Base-by-base conservation (phyloP, 164 flowering plant genomes). In the Nelumbo lutea region DNA sequence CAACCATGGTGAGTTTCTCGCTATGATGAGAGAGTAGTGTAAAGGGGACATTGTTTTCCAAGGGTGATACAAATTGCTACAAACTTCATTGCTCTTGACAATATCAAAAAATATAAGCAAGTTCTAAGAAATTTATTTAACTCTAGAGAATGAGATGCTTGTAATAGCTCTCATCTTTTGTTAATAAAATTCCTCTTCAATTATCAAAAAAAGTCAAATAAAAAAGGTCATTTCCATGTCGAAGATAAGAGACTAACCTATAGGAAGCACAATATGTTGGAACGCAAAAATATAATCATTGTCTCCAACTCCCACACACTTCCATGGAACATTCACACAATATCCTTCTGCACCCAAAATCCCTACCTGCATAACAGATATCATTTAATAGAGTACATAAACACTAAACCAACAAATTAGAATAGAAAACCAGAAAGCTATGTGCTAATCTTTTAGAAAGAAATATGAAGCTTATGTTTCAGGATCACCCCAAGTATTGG, bases 321-420 rank as follows among this genome's bases (percentile, higher is more conserved):
- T 90, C 98, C 98, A 95, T 27, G 97, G 98, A 75, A 95, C 62
- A 85, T 95, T 95, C 52, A 95, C 96, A 75, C 89, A 95, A 61
- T 84, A 90, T 13, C 98, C 98, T 85, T 91, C 95, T 15, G 95
- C 98, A 55, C 95, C 98, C 76, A 68, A 74, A 5, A 66, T 78
- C 47, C 98, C 98, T 76, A 94, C 88, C 98, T 94, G 82, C 70
- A 76, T 15, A 38, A 61, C 68, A n/a, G 45, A 11, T 63, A 27
- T n/a, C 6, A 42, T 62, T 41, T 27, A 11, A 2, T 40, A 40
- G 14, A 4, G n/a, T 48, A 44, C 11, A 46, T 59, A 62, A 61
- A 67, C n/a, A 27, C 44, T 3, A n/a, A 52, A 68, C 14, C 47
- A 59, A 48, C 3, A 6, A 51, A 42, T 13, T 7, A 47, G 14